Base-by-base conservation (phyloP, 345 rosid genomes). In the Eucalyptus grandis region DNA sequence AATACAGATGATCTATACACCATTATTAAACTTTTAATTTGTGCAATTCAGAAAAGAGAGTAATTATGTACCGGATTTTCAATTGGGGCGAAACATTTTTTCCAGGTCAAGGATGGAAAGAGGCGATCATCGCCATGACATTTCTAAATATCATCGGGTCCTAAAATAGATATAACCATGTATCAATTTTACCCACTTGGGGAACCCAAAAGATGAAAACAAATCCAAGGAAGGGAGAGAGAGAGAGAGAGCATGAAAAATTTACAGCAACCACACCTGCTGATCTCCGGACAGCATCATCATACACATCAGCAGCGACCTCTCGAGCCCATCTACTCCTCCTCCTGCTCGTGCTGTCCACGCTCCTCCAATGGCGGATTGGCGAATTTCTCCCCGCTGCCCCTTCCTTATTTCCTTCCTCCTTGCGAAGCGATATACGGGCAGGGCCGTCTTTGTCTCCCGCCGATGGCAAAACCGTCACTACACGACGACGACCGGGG, bases 31-130 rank as follows among this genome's bases (percentile, higher is more conserved):
- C 8, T 21, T 77, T 21, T 40, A 37, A 77, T 77, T 21, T 3
- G 1, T 40, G 27, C 0, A 21, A 6, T 69, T 69, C 24, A 5
- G 0, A 6, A 21, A 67, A 16, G 4, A 67, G 19, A 14, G 77
- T n/a, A 65, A 65, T n/a, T 2, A 65, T 14, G 14, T 1, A 9
- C 15, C 5, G 5, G 1, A 7, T 7, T 4, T 27, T 27, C 4
- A 60, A 27, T 60, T 2, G 17, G 72, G 30, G 34, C 10, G 14
- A 58, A 26, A 50, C 17, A 7, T 14, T 12, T 62, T 62, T 30
- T 60, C 13, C 5, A 4, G 8, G 37, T 7, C 8, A 19, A 31
- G 80, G 40, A 31, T 3, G 80, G 6, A 31, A 16, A 67, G 44
- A 69, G 44, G 21, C 7, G 26, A 69, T 4, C 13, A 10, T 9